These are phyloP conservation scores for Boletus coccyginus DNA, from an alignment of 768 basidiomycete species.

Conservation along the genomic window DNA sequence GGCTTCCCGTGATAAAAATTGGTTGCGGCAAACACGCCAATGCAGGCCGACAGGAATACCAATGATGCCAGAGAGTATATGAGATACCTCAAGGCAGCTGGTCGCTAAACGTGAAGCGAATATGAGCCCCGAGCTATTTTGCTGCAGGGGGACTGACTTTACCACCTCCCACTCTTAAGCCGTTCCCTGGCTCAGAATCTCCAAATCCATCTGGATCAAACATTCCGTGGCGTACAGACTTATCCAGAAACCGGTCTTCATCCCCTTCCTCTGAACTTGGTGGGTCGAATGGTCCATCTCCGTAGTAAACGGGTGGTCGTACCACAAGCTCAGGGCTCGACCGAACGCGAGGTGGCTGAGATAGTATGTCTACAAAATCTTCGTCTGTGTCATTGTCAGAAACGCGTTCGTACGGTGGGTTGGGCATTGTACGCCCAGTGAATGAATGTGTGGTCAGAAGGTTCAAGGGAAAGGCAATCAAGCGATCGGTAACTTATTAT, in stretches of 20 bases:
- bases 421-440: slow-evolving; percentile 23
- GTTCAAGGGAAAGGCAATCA: slow-evolving; percentile 6
- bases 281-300: slow-evolving; percentile 72
- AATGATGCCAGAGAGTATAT: slow-evolving; percentile 59
- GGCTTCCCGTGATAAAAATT: slow-evolving; percentile 58
- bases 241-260: slow-evolving; percentile 46
- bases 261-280: slow-evolving; percentile 80
- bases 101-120: slow-evolving; percentile 34
- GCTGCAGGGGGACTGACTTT: slow-evolving; percentile 32
- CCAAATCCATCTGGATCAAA: slow-evolving; percentile 5
- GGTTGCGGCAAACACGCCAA: slow-evolving; percentile 77
- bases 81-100: slow-evolving; percentile 57
- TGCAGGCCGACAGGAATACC: slow-evolving; percentile 57
- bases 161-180: slow-evolving; percentile 34
- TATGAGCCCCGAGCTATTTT: not conserved
- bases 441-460: not conserved
- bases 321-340: slow-evolving; percentile 11
- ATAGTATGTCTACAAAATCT: slow-evolving; percentile 7
- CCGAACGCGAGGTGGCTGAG: slow-evolving; percentile 2
- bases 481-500: slow-evolving; percentile 10
- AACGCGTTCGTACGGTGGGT: slow-evolving; percentile 30
- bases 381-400: slow-evolving; percentile 24
- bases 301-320: slow-evolving; percentile 55
- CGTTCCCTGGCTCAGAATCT: slow-evolving; percentile 29
- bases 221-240: slow-evolving; percentile 27